Conservation (phyloP, 1,284 basidiomycete genomes). For the Phellinidium pouzarii region DNA sequence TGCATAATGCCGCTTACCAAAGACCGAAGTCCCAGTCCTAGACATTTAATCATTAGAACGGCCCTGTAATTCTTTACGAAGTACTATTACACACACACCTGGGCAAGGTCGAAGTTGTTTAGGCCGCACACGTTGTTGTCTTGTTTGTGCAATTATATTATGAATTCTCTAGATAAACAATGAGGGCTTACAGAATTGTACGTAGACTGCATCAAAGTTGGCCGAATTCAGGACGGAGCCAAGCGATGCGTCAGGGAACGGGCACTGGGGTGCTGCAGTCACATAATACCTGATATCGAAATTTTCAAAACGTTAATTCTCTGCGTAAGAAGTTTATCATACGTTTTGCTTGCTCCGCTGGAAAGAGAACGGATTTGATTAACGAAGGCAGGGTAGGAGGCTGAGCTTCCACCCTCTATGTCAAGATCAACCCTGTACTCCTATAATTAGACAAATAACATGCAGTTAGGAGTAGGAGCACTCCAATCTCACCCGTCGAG, state of each 20-base stretch:
- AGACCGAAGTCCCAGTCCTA: conserved; percentile 50
- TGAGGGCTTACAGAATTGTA: conserved; percentile 36
- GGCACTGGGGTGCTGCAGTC: conserved; percentile 48
- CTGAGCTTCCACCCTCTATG: conserved; percentile 55
- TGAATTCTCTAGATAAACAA: conserved; percentile 7
- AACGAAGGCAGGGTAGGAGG: conserved; percentile 51
- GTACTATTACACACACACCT: conserved; percentile 30
- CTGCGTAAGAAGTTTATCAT: conserved; percentile 17
- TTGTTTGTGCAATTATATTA: conserved; percentile 22
- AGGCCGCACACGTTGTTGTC: conserved; percentile 49
- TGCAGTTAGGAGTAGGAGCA: too few relatives aligned
- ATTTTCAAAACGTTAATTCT: neutral
- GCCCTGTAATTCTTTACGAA: too few relatives aligned
- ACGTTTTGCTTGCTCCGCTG: conserved; percentile 48
- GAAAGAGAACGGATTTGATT: conserved; percentile 48
- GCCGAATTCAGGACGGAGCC: conserved; percentile 45
- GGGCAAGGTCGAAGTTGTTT: conserved; percentile 35
- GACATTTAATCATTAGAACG: neutral
- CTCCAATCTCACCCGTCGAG: conserved; percentile 61
- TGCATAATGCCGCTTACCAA: conserved; percentile 33
- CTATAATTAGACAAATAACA: conserved; percentile 2
- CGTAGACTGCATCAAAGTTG: conserved; percentile 54
- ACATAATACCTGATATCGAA: conserved; percentile 44
- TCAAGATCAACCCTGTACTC: conserved; percentile 52
- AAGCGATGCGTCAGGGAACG: conserved; percentile 50